Conservation (phyloP, 75 land plant species). For the Cryptomeria japonica region DNA sequence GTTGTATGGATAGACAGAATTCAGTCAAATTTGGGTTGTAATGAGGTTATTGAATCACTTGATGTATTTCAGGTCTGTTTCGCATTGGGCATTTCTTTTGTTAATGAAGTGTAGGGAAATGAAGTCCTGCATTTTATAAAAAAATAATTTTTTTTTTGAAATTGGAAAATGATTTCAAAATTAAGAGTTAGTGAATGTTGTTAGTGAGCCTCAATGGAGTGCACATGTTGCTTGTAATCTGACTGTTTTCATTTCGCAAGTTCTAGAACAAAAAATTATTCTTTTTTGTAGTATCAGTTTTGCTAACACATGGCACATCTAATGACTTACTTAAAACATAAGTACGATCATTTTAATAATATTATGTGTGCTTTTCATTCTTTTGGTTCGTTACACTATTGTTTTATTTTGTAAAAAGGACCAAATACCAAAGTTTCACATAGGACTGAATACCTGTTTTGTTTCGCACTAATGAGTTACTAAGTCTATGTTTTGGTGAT, state of each 20-base stretch:
- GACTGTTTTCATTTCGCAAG: neutral
- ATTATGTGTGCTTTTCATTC: no score
- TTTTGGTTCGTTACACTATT: no score
- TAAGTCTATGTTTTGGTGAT: neutral
- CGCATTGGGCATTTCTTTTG: neutral
- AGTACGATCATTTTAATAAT: neutral
- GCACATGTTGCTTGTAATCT: no score
- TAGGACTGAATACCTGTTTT: neutral
- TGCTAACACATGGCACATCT: neutral
- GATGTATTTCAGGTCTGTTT: neutral
- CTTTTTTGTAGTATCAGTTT: neutral
- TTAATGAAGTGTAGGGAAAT: neutral
- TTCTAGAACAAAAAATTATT: neutral
- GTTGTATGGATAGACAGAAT: neutral
- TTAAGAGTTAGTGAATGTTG: neutral
- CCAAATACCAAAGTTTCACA: no score
- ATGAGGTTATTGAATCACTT: neutral
- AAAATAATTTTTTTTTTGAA: no score
- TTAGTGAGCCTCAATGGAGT: no score
- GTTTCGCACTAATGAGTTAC: neutral
- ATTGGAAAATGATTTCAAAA: neutral
- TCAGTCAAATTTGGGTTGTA: neutral
- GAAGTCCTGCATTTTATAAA: neutral
- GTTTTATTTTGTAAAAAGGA: no score
- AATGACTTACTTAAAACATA: no score